Base-by-base conservation (phyloP, 164 flowering plant species). In the Cinnamomum chago region DNA sequence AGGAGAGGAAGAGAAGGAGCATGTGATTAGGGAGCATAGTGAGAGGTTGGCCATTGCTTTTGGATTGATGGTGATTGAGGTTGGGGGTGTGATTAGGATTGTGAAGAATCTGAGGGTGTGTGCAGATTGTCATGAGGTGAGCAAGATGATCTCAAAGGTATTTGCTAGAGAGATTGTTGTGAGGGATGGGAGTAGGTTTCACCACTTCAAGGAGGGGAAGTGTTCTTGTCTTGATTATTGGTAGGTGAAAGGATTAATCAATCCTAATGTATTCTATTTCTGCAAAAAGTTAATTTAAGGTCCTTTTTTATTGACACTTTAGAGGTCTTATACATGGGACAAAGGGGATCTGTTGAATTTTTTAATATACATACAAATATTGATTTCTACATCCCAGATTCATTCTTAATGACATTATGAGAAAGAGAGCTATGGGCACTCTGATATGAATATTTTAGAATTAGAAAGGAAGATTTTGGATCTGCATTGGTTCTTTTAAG, bases 11-110 rank as follows among this genome's bases (percentile, higher is more conserved):
- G 90, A 86, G 66, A 87, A 70, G 71, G 92, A 83, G 74, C 84
- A 80, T 58, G 81, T 84, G 20, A 78, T 88, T 68, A 65, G 70
- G 69, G 85, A 82, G 78, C 97, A 92, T 73, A 89, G 93, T 76
- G 94, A 92, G 83, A 92, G 90, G 76, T 83, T 92, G 28, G 97
- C 92, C 23, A 86, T 90, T 76, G 92, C 93, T 23, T 89, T 80
- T 74, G 94, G 94, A 6, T 76, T 90, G 77, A 65, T 89, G 81
- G 87, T 83, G 72, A 83, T 83, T 3, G 80, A 81, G 50, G 79
- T 80, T 0, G 97, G 90, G 58, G 77, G 83, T 58, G 81, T 76
- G 58, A 80, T 90, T 72, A 82, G 91, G 14, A 79, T 92, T 23
- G 78, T 86, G 3, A 92, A 90, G 84, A 90, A 90, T 62, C 81